Percentiles rank a stretch among this genome's conserved stretches.
phyloP scores from a whole-genome alignment of 169 alveolate species.

The Condylostoma magnum region DNA sequence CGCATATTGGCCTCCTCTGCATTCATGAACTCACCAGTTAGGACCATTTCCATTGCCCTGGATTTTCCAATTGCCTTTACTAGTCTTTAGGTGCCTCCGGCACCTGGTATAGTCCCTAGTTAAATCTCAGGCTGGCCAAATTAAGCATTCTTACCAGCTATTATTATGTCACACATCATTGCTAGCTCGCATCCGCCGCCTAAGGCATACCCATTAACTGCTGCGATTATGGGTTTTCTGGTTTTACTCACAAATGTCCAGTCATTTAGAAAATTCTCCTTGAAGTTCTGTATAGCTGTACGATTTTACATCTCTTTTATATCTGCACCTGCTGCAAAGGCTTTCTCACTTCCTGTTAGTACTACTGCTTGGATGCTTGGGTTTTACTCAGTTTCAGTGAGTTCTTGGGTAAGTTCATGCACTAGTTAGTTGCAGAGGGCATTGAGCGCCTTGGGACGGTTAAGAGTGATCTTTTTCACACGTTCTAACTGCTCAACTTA shows the following conservation, averaged over 20 bases:
- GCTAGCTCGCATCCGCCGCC: slow-evolving; percentile 91
- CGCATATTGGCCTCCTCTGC: slow-evolving; percentile 76
- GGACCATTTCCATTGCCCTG: slow-evolving; percentile 76
- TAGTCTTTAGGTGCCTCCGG: slow-evolving; percentile 86
- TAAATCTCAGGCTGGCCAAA: slow-evolving; percentile 85
- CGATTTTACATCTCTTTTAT: slow-evolving; percentile 81
- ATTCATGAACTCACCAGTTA: slow-evolving; percentile 75
- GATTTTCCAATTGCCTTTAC: slow-evolving; percentile 79
- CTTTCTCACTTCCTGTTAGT: slow-evolving; percentile 83
- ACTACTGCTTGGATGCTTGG: slow-evolving; percentile 74
- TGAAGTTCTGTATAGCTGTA: slow-evolving; percentile 44
- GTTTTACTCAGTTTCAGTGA: slow-evolving; percentile 60
- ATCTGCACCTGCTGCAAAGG: slow-evolving; percentile 92
- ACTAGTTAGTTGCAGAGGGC: slow-evolving; percentile 84
- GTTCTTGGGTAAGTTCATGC: slow-evolving; percentile 55
- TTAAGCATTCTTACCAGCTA: slow-evolving; percentile 84
- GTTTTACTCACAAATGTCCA: slow-evolving; percentile 62
- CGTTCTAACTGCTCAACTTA: slow-evolving; percentile 17
- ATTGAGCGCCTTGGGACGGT: slow-evolving; percentile 83
- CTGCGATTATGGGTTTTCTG: slow-evolving; percentile 81
- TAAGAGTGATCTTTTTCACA: slow-evolving; percentile 65
- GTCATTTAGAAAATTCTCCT: slow-evolving; percentile 39
- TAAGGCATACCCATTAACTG: slow-evolving; percentile 85
- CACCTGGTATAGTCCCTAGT: slow-evolving; percentile 78
- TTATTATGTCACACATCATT: slow-evolving; percentile 84